Base-by-base conservation (phyloP, 1,284 basidiomycete genomes). In the Filobasidium uniguttulatum region DNA sequence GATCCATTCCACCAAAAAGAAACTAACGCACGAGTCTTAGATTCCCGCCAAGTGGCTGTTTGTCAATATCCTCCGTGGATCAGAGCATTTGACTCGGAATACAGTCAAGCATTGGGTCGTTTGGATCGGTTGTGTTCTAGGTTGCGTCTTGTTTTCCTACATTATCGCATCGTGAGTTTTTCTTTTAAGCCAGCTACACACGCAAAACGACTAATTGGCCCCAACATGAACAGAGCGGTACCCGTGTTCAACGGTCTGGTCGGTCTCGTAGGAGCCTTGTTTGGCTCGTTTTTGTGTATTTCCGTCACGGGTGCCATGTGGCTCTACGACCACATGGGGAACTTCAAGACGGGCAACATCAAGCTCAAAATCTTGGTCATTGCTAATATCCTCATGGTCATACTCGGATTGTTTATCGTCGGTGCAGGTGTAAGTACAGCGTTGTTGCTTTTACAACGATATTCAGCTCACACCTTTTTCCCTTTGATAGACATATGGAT, bases 41-140 rank as follows among this genome's bases (percentile, higher is more conserved):
- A 50, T 53, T 41, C 46, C 46, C 4, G 44, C 49, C 20, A 51
- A 51, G 44, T 51, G 45, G 22, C n/a, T 65, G 43, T 65, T 68
- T 38, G 64, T 68, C 25, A 56, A 60, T 30, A 10, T 62, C 17
- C 59, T 66, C 22, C 52, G 57, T n/a, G 58, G 59, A 33, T 58
- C 59, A 5, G 47, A 53, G 10, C 62, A 68, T 51, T 56, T 68
- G 9, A 54, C 61, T n/a, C 28, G 40, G 19, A 62, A 62, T 50
- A 62, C 59, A 0, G 43, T 26, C 17, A 56, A 49, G 7, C 63
- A 66, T 56, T 64, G 60, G 60, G 26, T 55, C 26, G 59, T 58
- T 12, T 68, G 66, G 66, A 49, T 62, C 26, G 52, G 54, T 0
- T 57, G 58, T 49, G 54, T 54, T 1, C 36, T 55, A 3, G 56